Base-by-base conservation (phyloP, 1,284 basidiomycete genomes). In the Sporisorium scitamineum region DNA sequence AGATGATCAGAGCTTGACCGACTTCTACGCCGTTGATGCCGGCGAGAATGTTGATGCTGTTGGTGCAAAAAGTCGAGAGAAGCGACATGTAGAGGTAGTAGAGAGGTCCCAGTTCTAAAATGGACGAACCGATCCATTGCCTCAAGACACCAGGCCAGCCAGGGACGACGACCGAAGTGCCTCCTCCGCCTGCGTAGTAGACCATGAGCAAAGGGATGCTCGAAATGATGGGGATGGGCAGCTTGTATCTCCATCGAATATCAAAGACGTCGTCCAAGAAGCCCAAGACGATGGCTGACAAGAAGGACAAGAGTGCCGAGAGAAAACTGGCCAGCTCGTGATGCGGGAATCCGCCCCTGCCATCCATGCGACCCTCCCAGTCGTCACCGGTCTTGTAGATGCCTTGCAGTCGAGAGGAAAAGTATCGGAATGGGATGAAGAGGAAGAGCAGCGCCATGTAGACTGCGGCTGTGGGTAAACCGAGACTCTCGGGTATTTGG, bases 261-360 rank as follows among this genome's bases (percentile, higher is more conserved):
- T 99, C 97, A 80, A 99, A 99, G 1, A 99, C 90, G 85, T 99
- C 97, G 83, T 99, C 97, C 52, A 98, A 88, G 82, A 99, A 97
- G 10, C 97, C 96, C 2, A 99, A 90, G 72, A 99, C 89, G 0
- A 94, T 95, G 0, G 97, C 95, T 27, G 94, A 93, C 27, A 97
- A 87, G 24, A 99, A 88, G 0, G 93, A 95, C 14, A 99, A 88
- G 9, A 99, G 86, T 1, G 94, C 94, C 0, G 96, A 96, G 18
- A 99, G 89, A 86, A 97, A 99, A 1, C 95, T 90, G 1, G 95
- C 90, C 56, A 99, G 89, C 92, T 95, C 91, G 80, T 94, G 90
- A 82, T 94, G 92, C n/a, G 94, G 91, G 81, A 95, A 95, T 56
- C 92, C 90, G 5, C 87, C 87, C 1, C 78, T 71, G 1, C 81